These are phyloP conservation scores for Quercus tomentella DNA, from an alignment of 331 rosid species.

Conservation along the genomic window DNA sequence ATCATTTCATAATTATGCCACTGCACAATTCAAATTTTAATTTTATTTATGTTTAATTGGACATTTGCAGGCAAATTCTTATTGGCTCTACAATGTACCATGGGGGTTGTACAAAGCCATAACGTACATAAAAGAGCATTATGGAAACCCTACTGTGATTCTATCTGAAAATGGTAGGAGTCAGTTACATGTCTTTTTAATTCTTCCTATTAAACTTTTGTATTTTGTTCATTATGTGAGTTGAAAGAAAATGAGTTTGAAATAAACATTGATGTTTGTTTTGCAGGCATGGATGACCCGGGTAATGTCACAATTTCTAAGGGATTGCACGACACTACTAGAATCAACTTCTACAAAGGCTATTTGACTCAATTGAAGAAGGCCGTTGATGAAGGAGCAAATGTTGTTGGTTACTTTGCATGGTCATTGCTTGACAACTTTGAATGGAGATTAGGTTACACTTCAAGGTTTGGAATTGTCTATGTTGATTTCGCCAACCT, in stretches of 20 bases:
- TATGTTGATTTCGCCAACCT: slow-evolving; percentile 77
- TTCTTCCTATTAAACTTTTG: background rate
- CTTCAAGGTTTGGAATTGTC: slow-evolving; percentile 86
- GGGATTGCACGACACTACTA: slow-evolving; percentile 67
- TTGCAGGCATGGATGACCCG: slow-evolving; percentile 82
- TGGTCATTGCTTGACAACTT: slow-evolving; percentile 96
- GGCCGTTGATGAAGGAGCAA: slow-evolving; percentile 74
- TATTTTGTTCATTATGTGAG: background rate
- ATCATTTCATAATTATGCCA: background rate
- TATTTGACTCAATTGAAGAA: slow-evolving; percentile 68
- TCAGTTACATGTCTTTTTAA: background rate
- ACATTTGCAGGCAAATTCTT: slow-evolving; percentile 59
- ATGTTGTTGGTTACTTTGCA: slow-evolving; percentile 69
- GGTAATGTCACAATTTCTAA: slow-evolving; percentile 52
- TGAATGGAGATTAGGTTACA: slow-evolving; percentile 88
- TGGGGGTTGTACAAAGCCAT: slow-evolving; percentile 87
- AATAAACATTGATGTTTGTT: background rate
- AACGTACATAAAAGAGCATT: slow-evolving; percentile 60
- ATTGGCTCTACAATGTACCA: slow-evolving; percentile 89
- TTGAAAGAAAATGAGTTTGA: background rate
- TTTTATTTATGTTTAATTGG: background rate
- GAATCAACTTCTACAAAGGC: slow-evolving; percentile 63
- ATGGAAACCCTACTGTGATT: slow-evolving; percentile 65
- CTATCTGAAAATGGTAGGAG: slow-evolving; percentile 71
- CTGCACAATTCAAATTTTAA: background rate